These are phyloP conservation scores for Saccharomycopsis guyanensis DNA, from an alignment of 805 yeast species.

Conservation along the genomic window DNA sequence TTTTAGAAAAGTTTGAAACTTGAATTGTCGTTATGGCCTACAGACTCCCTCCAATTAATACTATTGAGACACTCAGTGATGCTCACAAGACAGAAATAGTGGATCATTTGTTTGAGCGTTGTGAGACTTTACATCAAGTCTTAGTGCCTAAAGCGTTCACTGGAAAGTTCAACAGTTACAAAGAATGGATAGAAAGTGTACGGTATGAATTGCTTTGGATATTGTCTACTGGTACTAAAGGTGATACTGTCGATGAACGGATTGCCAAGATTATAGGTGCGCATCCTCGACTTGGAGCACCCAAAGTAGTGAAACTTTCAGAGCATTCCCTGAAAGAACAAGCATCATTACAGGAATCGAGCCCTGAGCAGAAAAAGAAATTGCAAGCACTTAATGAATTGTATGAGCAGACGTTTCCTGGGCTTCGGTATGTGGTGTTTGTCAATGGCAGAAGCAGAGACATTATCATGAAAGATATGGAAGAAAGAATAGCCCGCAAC, in stretches of 20 bases:
- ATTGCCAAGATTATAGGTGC: constrained; percentile 66
- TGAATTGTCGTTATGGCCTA: not conserved
- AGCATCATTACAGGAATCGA: constrained; percentile 41
- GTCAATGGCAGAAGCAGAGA: constrained; percentile 75
- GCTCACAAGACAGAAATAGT: constrained; percentile 34
- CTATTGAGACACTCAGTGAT: not conserved
- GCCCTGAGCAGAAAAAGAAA: constrained; percentile 41
- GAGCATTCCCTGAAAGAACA: constrained; percentile 68
- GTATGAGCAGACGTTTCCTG: constrained; percentile 61
- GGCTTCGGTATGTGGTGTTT: constrained; percentile 79
- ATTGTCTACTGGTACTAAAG: constrained; percentile 21
- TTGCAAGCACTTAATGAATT: constrained; percentile 46
- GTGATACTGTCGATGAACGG: constrained; percentile 25
- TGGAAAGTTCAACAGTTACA: constrained; percentile 25
- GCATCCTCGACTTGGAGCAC: constrained; percentile 74
- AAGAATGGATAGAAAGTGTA: constrained; percentile 38
- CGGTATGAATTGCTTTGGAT: constrained; percentile 33
- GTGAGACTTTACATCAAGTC: constrained; percentile 37
- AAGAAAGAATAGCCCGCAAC: constrained; percentile 45
- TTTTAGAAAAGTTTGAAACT: no score
- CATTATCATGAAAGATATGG: constrained; percentile 59
- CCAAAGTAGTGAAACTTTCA: constrained; percentile 35
- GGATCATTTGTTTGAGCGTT: constrained; percentile 59
- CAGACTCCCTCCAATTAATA: not conserved
- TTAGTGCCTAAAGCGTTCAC: constrained; percentile 19